These are phyloP conservation scores for Cupressus sempervirens DNA, from an alignment of 75 land plant genomes.

Conservation along the genomic window DNA sequence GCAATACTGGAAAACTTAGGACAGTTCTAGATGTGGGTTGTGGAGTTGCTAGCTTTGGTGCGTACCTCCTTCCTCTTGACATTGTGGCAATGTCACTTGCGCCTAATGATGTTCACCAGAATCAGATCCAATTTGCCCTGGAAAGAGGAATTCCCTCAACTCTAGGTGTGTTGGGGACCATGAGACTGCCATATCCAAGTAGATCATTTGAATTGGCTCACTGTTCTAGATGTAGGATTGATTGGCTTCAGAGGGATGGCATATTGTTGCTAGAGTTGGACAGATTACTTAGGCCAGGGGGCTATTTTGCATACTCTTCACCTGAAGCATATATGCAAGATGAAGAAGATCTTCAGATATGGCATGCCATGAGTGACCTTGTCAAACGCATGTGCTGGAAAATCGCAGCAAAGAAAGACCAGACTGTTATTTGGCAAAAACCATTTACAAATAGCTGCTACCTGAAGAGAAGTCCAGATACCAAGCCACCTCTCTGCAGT, in stretches of 20 bases:
- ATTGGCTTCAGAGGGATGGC: slow-evolving; percentile 88
- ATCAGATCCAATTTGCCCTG: slow-evolving; percentile 84
- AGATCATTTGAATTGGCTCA: slow-evolving; percentile 86
- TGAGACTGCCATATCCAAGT: slow-evolving; percentile 82
- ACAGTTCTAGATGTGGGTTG: slow-evolving; percentile 88
- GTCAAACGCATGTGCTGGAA: slow-evolving; percentile 83
- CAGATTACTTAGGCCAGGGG: slow-evolving; percentile 83
- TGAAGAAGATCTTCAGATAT: slow-evolving; percentile 63
- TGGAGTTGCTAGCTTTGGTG: slow-evolving; percentile 95
- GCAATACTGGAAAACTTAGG: slow-evolving; percentile 61
- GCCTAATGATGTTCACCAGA: slow-evolving; percentile 87
- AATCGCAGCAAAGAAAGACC: slow-evolving; percentile 68
- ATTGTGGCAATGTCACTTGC: slow-evolving; percentile 82
- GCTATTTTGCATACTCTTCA: slow-evolving; percentile 91
- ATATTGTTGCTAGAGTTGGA: slow-evolving; percentile 86
- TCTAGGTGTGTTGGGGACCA: slow-evolving; percentile 87
- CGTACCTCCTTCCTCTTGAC: slow-evolving; percentile 65
- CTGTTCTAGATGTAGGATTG: slow-evolving; percentile 92
- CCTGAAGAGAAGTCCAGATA: slow-evolving; percentile 52
- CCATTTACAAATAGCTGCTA: slow-evolving; percentile 78
- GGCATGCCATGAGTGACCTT: slow-evolving; percentile 72
- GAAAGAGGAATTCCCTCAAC: slow-evolving; percentile 90
- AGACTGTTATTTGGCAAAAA: slow-evolving; percentile 83
- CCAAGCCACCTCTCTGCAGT: slow-evolving; percentile 64
- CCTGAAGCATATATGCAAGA: slow-evolving; percentile 86